phyloP scores from a whole-genome alignment of 2,329 filamentous ascomycete species.

The Fusarium cyanostomum region DNA sequence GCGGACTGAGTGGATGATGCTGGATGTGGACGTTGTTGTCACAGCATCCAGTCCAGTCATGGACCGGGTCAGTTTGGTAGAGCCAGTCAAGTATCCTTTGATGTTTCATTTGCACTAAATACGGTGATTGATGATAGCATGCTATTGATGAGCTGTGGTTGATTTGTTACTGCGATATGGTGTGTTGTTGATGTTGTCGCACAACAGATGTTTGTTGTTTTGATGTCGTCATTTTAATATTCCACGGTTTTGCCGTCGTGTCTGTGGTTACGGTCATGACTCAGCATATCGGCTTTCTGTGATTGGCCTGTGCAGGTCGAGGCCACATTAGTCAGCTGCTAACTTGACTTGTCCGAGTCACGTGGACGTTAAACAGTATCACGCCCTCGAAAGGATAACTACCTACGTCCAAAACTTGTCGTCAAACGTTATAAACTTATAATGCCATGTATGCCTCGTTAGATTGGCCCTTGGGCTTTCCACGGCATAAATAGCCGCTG shows the following conservation, averaged over 20 bases:
- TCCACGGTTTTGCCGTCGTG: not conserved
- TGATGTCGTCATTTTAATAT: not conserved
- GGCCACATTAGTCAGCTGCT: too few relatives aligned
- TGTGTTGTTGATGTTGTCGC: not conserved
- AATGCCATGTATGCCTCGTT: too few relatives aligned
- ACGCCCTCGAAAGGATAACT: too few relatives aligned
- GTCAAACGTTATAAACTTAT: too few relatives aligned
- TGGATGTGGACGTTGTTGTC: not conserved
- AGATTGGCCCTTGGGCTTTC: too few relatives aligned
- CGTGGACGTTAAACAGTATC: too few relatives aligned
- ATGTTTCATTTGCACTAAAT: not conserved
- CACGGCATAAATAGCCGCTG: too few relatives aligned
- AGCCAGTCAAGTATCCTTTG: constrained; percentile 1
- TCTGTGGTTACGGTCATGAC: not conserved
- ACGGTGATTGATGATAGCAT: not conserved
- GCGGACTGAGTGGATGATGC: not conserved
- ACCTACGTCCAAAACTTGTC: too few relatives aligned
- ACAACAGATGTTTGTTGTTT: not conserved
- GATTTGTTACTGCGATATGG: not conserved
- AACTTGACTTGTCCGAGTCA: too few relatives aligned
- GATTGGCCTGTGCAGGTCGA: too few relatives aligned
- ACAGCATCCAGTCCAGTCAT: not conserved
- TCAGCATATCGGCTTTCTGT: too few relatives aligned
- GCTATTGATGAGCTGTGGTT: not conserved
- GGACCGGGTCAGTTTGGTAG: not conserved